Conservation (phyloP, 768 basidiomycete species). For the Serpula lacrymans region DNA sequence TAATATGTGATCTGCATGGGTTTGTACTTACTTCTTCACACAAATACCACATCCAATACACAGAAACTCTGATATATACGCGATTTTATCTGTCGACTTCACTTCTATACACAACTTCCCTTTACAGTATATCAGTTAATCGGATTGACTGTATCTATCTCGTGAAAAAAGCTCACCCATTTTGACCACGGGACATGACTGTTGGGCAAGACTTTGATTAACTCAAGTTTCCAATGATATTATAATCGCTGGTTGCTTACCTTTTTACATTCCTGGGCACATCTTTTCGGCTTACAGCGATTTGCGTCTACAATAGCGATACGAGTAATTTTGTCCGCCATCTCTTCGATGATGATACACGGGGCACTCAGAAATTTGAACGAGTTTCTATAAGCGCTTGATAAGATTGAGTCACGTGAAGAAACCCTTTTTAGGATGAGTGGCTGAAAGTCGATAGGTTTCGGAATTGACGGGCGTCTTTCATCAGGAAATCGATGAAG, state of each 20-base stretch:
- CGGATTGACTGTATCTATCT: conserved; percentile 1
- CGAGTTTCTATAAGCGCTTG: too few relatives aligned
- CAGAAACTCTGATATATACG: conserved; percentile 97
- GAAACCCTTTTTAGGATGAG: too few relatives aligned
- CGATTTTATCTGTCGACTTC: conserved; percentile 92
- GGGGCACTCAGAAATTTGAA: too few relatives aligned
- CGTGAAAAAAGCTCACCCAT: conserved; percentile 62
- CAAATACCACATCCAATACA: conserved; percentile 99
- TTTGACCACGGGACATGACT: conserved; percentile 96
- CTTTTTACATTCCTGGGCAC: conserved; percentile 98
- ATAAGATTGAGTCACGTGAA: too few relatives aligned
- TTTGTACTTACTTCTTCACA: conserved; percentile 84
- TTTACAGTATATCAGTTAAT: conserved; percentile 23
- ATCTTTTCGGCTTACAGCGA: conserved; percentile 94
- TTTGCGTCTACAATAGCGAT: conserved; percentile 93
- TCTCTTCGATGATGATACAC: too few relatives aligned
- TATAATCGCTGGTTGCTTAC: conserved; percentile 32
- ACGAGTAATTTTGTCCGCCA: conserved; percentile 97
- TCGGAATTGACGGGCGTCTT: too few relatives aligned
- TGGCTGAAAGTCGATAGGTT: too few relatives aligned
- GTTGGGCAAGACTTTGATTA: conserved; percentile 11
- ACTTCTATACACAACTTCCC: conserved; percentile 99
- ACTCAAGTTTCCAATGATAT: conserved; percentile 3
- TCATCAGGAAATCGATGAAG: too few relatives aligned
- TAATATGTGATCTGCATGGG: background rate